These are phyloP conservation scores for Erodium texanum DNA, from an alignment of 441 rosid genomes.

Conservation along the genomic window DNA sequence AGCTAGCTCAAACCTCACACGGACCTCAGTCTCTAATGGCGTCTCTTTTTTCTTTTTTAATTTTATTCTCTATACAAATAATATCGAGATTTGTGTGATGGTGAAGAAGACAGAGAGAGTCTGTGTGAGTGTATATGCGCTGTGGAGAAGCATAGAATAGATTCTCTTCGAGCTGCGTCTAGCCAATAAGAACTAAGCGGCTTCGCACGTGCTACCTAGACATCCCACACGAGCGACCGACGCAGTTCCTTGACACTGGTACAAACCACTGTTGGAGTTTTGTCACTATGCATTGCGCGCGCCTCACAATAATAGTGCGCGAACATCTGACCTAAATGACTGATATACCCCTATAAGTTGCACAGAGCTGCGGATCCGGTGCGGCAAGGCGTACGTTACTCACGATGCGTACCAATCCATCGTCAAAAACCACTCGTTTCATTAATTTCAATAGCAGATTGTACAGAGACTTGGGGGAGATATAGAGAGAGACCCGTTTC, in stretches of 20 bases:
- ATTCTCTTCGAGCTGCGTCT: background rate
- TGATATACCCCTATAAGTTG: background rate
- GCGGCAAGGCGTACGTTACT: no score
- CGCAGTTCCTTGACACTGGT: slow-evolving; percentile 18
- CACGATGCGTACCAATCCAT: background rate
- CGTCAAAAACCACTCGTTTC: background rate
- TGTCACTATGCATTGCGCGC: background rate
- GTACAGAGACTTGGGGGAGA: background rate
- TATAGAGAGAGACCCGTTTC: background rate
- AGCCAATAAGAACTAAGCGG: slow-evolving; percentile 12
- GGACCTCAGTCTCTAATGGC: background rate
- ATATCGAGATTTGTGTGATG: slow-evolving; percentile 2
- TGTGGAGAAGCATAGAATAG: background rate
- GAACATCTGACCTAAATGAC: background rate
- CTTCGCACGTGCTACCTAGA: slow-evolving; percentile 43
- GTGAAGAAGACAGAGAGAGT: slow-evolving; percentile 6
- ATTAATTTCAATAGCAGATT: background rate
- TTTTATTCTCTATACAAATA: no score
- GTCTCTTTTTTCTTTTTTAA: background rate
- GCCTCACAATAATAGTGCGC: background rate
- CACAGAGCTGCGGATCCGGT: background rate
- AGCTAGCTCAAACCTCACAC: background rate
- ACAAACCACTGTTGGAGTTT: slow-evolving; percentile 3
- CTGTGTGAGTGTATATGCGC: slow-evolving; percentile 1
- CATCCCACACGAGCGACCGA: slow-evolving; percentile 62